A percentile compares a stretch with the other conserved stretches of the same genome.
phyloP scores from a whole-genome alignment of 108 stramenopile genomes.

The Epithemia pelagica region DNA sequence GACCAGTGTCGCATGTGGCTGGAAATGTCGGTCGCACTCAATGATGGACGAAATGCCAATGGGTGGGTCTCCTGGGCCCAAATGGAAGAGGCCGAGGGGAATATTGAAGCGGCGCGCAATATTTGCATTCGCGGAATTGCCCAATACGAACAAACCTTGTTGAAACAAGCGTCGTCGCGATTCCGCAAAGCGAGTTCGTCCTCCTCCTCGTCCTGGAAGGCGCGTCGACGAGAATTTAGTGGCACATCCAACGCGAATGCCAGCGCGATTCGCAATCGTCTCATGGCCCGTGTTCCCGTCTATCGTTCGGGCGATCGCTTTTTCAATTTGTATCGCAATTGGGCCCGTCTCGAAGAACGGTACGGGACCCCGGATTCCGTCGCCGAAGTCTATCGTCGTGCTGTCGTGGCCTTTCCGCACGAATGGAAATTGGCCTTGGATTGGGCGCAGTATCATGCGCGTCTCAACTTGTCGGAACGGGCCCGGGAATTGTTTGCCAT shows the following conservation, averaged over 20 bases:
- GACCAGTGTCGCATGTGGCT: slow-evolving; percentile 43
- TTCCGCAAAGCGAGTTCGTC: slow-evolving; percentile 3
- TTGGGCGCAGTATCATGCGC: slow-evolving; percentile 57
- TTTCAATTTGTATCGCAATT: slow-evolving; percentile 62
- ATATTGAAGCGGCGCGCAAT: slow-evolving; percentile 47
- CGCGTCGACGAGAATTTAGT: neutral
- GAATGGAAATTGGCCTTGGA: slow-evolving; percentile 34
- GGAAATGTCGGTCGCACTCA: slow-evolving; percentile 28
- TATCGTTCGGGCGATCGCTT: slow-evolving; percentile 73
- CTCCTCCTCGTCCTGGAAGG: slow-evolving; percentile 6
- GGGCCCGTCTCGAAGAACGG: slow-evolving; percentile 67
- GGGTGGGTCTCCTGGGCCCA: slow-evolving; percentile 68
- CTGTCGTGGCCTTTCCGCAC: slow-evolving; percentile 42
- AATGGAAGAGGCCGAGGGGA: slow-evolving; percentile 65
- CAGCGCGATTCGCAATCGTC: neutral
- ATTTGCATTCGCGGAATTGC: slow-evolving; percentile 41
- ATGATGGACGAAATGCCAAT: slow-evolving; percentile 60
- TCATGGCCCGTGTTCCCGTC: slow-evolving; percentile 17
- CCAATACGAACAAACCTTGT: slow-evolving; percentile 28
- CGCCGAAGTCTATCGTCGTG: slow-evolving; percentile 53
- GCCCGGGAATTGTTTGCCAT: slow-evolving; percentile 39
- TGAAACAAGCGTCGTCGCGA: slow-evolving; percentile 1
- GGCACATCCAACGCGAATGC: neutral
- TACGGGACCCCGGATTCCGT: slow-evolving; percentile 48
- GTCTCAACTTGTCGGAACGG: slow-evolving; percentile 20